Evolutionary conservation across 371 early-diverging fungal genomes (phyloP), one percentile per base, ranked within the genome.

Genomic region (Furculomyces boomerangus): DNA sequence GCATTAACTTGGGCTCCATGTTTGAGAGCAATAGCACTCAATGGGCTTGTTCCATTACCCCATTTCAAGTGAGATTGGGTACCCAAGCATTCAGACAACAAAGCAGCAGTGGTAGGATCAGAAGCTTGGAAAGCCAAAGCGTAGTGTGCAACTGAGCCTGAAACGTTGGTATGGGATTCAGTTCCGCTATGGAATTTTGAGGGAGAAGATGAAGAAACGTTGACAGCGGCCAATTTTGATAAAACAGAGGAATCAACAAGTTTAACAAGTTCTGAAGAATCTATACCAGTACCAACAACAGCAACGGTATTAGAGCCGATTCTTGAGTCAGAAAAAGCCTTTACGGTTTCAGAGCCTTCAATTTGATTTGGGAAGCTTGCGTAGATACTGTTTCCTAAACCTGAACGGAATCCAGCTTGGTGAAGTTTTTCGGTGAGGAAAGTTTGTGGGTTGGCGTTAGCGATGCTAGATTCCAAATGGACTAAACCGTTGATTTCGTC

Each of bases 381-480:
- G 64, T 82, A 92, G 56, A 93, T 71, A 26, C 93, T 79, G 85
- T 93, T 91, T 53, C 94, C 97, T 61, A 96, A 83, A 31, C 97
- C 97, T 59, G 64, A 67, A 65, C 93, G 88, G 86, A 91, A 96
- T 43, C 93, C 94, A 37, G 79, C 82, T 57, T 72, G 75, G 74
- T 96, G 95, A 60, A 87, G 75, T 35, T 78, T 76, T 63, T 93
- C 92, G 27, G 87, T 57, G 46, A 81, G 81, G 39, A 73, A 64
- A 32, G 81, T 69, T 56, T 74, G 74, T 46, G 90, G 75, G 65
- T 77, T 74, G 31, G 77, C 58, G 50, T 77, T 74, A 35, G 89
- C 84, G 30, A 73, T 70, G 55, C 73, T 62, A 30, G 83, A 67
- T 72, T 93, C 90, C 44, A 72, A 73, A 40, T 66, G 72, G 30